Evolutionary conservation across 2,329 filamentous ascomycete genomes (phyloP).

Genomic region (Macrophomina phaseolina): DNA sequence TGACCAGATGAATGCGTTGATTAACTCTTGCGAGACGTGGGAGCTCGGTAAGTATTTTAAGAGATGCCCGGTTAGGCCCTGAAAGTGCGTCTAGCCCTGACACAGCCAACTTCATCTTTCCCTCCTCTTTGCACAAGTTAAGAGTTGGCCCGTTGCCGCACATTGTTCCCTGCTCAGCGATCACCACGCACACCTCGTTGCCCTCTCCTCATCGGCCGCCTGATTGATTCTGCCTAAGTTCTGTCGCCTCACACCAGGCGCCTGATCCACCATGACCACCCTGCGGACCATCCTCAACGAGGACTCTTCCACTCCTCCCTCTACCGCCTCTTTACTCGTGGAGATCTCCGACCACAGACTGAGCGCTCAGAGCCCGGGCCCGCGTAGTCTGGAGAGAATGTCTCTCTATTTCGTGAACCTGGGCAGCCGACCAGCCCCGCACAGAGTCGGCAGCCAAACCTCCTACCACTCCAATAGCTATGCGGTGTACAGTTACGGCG

Average conservation of each 20-base stretch:
- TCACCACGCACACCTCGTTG: not conserved
- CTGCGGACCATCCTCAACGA: slow-evolving; percentile 27
- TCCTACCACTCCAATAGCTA: slow-evolving; percentile 6
- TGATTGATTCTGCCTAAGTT: not conserved
- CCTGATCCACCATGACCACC: slow-evolving; percentile 20
- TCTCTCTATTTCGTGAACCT: slow-evolving; percentile 26
- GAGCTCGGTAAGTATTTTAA: slow-evolving; percentile 24
- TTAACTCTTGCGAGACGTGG: slow-evolving; percentile 14
- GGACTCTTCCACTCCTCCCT: slow-evolving; percentile 7
- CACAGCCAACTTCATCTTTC: slow-evolving; percentile 3
- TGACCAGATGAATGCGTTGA: slow-evolving; percentile 25
- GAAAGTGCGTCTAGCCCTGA: slow-evolving; percentile 5
- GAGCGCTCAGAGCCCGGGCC: slow-evolving; percentile 10
- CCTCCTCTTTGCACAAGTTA: not conserved
- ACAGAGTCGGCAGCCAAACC: not conserved
- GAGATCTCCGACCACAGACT: not conserved
- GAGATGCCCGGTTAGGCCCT: slow-evolving; percentile 23
- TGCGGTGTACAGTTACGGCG: slow-evolving; percentile 11
- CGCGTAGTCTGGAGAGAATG: slow-evolving; percentile 26
- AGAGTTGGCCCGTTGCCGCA: no score
- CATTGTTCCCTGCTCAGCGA: not conserved
- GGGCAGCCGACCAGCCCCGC: slow-evolving; percentile 20
- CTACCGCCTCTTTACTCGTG: not conserved
- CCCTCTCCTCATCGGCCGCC: not conserved
- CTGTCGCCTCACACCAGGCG: not conserved